These are phyloP conservation scores for Chlorophyllum brunneum DNA, from an alignment of 768 basidiomycete species.

Conservation along the genomic window DNA sequence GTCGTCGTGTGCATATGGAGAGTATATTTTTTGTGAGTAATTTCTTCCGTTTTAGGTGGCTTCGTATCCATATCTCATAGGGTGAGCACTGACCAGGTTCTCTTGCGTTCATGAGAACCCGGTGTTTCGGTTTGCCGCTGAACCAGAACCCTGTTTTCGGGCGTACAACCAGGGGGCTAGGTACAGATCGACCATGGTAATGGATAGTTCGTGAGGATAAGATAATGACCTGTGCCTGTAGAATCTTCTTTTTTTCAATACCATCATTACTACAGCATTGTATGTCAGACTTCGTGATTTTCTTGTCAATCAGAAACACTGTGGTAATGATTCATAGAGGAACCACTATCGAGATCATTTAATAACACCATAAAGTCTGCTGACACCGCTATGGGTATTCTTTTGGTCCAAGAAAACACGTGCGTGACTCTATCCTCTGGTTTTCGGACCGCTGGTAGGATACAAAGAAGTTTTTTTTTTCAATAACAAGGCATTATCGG, in stretches of 20 bases:
- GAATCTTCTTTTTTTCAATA: background rate
- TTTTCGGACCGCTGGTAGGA: no score
- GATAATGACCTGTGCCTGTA: background rate
- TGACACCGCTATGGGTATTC: no score
- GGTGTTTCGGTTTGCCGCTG: background rate
- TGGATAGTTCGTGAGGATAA: background rate
- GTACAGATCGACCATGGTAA: background rate
- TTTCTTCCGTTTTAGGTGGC: background rate
- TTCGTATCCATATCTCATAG: background rate
- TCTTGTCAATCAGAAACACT: no score
- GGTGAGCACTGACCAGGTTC: background rate
- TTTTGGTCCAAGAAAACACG: no score
- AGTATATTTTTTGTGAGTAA: background rate
- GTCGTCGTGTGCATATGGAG: background rate
- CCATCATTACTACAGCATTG: no score
- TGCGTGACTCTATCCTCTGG: no score
- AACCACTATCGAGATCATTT: no score
- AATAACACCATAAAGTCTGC: no score
- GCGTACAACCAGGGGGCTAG: background rate
- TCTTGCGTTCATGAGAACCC: background rate
- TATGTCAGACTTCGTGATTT: no score
- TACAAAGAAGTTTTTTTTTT: no score
- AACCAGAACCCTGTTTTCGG: slow-evolving; percentile 1
- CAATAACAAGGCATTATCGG: no score
- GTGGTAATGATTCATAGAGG: no score